Percentiles rank a stretch among this genome's conserved stretches.
These are phyloP conservation scores for Bathelium albidoporum DNA, from an alignment of 495 filamentous ascomycete species.

Conservation along the genomic window DNA sequence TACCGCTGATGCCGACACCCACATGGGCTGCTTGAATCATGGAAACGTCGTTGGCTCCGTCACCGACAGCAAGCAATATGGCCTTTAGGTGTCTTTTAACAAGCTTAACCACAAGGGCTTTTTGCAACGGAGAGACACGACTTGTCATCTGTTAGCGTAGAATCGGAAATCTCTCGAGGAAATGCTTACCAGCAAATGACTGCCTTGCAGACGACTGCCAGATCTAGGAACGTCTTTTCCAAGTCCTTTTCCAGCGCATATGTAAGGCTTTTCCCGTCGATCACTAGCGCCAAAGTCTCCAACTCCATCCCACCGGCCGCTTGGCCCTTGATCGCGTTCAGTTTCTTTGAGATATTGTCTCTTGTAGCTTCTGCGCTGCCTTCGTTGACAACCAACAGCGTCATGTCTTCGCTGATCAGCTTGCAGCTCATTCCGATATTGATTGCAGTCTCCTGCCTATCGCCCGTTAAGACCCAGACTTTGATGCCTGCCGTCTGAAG, in stretches of 20 bases:
- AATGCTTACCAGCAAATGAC: slow-evolving; percentile 79
- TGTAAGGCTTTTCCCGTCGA: slow-evolving; percentile 91
- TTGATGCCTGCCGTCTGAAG: slow-evolving; percentile 96
- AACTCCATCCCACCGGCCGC: slow-evolving; percentile 60
- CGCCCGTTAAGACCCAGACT: slow-evolving; percentile 96
- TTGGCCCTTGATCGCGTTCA: slow-evolving; percentile 75
- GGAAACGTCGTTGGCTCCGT: slow-evolving; percentile 96
- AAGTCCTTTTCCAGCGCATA: slow-evolving; percentile 89
- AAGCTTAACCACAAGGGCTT: slow-evolving; percentile 95
- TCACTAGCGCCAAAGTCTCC: slow-evolving; percentile 87
- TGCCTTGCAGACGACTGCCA: slow-evolving; percentile 93
- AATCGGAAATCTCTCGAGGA: neutral
- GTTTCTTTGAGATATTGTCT: slow-evolving; percentile 82
- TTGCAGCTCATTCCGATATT: slow-evolving; percentile 99
- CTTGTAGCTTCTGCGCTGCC: slow-evolving; percentile 63
- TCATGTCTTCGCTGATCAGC: slow-evolving; percentile 98
- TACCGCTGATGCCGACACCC: slow-evolving; percentile 92
- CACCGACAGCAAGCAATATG: slow-evolving; percentile 89
- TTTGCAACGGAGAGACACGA: slow-evolving; percentile 97
- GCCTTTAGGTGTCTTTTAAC: slow-evolving; percentile 93
- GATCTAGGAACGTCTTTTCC: slow-evolving; percentile 86
- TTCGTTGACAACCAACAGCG: slow-evolving; percentile 91
- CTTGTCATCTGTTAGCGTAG: slow-evolving; percentile 30
- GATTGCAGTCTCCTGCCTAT: slow-evolving; percentile 97
- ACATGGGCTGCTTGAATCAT: slow-evolving; percentile 99